Base-by-base conservation (phyloP, 2,329 filamentous ascomycete species). In the Sporothrix inflata region DNA sequence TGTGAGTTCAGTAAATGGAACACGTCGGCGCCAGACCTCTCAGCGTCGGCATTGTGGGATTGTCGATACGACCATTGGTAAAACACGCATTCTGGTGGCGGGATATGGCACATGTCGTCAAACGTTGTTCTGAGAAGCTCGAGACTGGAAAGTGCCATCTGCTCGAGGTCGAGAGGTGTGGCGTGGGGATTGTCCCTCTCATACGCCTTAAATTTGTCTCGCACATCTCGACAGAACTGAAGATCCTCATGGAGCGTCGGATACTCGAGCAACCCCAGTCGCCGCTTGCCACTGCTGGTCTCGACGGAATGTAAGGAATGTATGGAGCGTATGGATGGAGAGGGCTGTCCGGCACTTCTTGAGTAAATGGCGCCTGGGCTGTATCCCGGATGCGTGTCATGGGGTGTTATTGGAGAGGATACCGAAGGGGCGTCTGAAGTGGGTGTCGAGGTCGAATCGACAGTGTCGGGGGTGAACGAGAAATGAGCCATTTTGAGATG, bases 91-190 rank as follows among this genome's bases (percentile, higher is more conserved):
- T 65, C 61, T 27, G 61, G 61, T 19, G 61, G 61, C 8, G 61
- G 61, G 40, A 65, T 45, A 12, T 65, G 61, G 61, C 61, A 65
- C 61, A 65, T 65, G 61, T 65, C 40, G 4, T 27, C 61, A 30
- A 65, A 65, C 12, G 40, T 47, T 7, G 21, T n/a, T 21, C 24
- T 14, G 21, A 65, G 38, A 8, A 27, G 24, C 9, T n/a, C 61
- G 7, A 65, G 38, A 21, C 61, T 45, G 21, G 24, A 19, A 4
- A 47, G 6, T 4, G 61, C 40, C 16, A 24, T 16, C 30, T 65
- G 38, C 14, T 47, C 42, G 14, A 16, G 21, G 16, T 65, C 61
- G 8, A 47, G 21, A n/a, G 40, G 40, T 4, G 40, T 45, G 40
- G 61, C 40, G 9, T 21, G 11, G n/a, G 57, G 57, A 7, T 47